Evolutionary conservation across 345 rosid species (phyloP), one percentile per base, ranked within the genome.

Genomic region (Brassica carinata): DNA sequence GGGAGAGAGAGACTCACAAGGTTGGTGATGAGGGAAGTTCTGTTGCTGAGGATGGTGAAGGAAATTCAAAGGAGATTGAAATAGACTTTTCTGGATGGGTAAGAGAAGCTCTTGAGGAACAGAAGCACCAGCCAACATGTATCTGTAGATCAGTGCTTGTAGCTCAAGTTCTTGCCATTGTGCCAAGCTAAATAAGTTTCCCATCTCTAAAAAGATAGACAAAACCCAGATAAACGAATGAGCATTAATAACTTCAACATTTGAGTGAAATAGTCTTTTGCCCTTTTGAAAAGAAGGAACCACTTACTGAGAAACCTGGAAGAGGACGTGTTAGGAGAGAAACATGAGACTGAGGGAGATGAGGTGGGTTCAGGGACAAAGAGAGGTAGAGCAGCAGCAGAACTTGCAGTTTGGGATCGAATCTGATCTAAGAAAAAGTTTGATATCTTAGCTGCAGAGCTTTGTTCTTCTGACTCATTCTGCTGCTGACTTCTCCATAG

Each of bases 121-220:
- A 4, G 89, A 85, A 18, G 88, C 75, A 27, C 98, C 98, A 2
- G 92, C 90, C 64, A 84, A 85, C 69, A 93, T 77, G 86, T 90
- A 91, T 85, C 92, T 91, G 79, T 88, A 93, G 87, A 93, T 89
- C 48, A 90, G 86, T 64, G 95, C 98, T 86, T 93, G 98, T 81
- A 91, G 90, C 87, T 93, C 97, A 51, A 93, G 93, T 81, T 93
- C 98, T 74, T 91, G 95, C 93, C 92, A 91, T 74, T 93, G 98
- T 70, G 85, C 84, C 89, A 74, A 86, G 86, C 96, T 93, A 58
- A 95, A 95, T 75, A 75, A 87, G 79, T 90, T 89, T 33, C 90
- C 90, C 89, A 89, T 87, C 83, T 85, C 98, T 94, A 70, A 63
- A 40, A 79, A 61, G 4, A 17, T 73, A 10, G 29, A 78, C 1